Evolutionary conservation across 2,329 filamentous ascomycete species (phyloP), one percentile per base, ranked within the genome.

Genomic region (Neopestalotiopsis clavispora): DNA sequence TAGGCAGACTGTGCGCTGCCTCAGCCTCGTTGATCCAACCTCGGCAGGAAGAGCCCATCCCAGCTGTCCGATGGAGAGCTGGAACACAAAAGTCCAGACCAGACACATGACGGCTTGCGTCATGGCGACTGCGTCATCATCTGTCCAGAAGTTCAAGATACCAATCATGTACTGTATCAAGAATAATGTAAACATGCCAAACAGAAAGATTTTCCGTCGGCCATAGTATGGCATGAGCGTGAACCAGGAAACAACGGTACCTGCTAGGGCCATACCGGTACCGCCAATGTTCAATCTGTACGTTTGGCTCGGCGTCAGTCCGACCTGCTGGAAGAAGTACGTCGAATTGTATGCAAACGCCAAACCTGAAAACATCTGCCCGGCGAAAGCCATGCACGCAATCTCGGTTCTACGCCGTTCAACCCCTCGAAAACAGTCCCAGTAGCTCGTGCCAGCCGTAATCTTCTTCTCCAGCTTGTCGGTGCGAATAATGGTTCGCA

Each of bases 381-480:
- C 68, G 10, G 69, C 67, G 64, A 75, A 74, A 28, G 74, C 74
- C 1, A 73, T 69, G 57, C 75, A 74, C 1, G 75, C 74, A 63
- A 80, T 78, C 64, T 78, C 75, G 3, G 78, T 79, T 13, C 79
- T 69, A 1, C 78, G 73, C 2, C 79, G 74, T 67, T 84, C 78
- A 10, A 76, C 71, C 14, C 78, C 78, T 14, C 75, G 76, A 72
- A 84, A 83, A 70, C 79, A 81, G 73, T 83, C 78, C 67, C 65
- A 66, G 67, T 83, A 83, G 2, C 72, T 75, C 14, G 66, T 60
- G 9, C 67, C 67, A 13, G 62, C 49, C 38, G 49, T 70, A 23
- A 62, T 63, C 58, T 63, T 67, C 1, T 79, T 82, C 60, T 81
- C 76, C 12, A 77, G 71, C 72, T 81, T 79, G 76, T 82, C 78